A percentile compares a stretch with the other conserved stretches of the same genome.
Conservation (phyloP, 2,329 filamentous ascomycete genomes). For the Ceratocystis huliohia region DNA sequence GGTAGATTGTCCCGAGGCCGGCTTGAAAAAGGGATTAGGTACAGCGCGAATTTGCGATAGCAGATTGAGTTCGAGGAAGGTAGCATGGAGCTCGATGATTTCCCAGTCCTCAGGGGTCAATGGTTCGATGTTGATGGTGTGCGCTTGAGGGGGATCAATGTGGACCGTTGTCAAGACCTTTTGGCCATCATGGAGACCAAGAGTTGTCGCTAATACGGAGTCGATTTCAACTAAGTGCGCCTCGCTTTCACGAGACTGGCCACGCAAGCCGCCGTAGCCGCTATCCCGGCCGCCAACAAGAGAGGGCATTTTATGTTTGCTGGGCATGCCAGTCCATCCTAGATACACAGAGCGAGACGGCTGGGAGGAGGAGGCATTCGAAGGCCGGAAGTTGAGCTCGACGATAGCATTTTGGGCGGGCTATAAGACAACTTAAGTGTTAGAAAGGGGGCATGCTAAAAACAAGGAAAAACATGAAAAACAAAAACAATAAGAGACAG, state of each 20-base stretch:
- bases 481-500: slow-evolving; percentile 16
- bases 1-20: slow-evolving; percentile 38
- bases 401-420: slow-evolving; percentile 92
- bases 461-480: not conserved
- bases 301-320: slow-evolving; percentile 65
- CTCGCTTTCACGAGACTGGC: slow-evolving; percentile 53
- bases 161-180: slow-evolving; percentile 64
- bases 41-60: slow-evolving; percentile 84
- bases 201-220: slow-evolving; percentile 62
- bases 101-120: slow-evolving; percentile 95
- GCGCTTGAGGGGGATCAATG: slow-evolving; percentile 76
- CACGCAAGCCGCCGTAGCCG: slow-evolving; percentile 49
- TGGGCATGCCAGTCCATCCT: slow-evolving; percentile 97
- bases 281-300: slow-evolving; percentile 56
- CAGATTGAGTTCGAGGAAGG: slow-evolving; percentile 87
- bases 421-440: slow-evolving; percentile 33
- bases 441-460: slow-evolving; percentile 21
- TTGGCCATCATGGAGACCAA: slow-evolving; percentile 70
- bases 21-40: slow-evolving; percentile 63
- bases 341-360: slow-evolving; percentile 60
- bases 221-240: slow-evolving; percentile 72
- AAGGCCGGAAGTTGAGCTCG: slow-evolving; percentile 61
- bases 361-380: slow-evolving; percentile 31
- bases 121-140: slow-evolving; percentile 94
- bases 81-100: slow-evolving; percentile 94